Percentiles rank a stretch among this genome's conserved stretches.
Conservation (phyloP, 2,329 filamentous ascomycete genomes). For the Verticillium isaacii region DNA sequence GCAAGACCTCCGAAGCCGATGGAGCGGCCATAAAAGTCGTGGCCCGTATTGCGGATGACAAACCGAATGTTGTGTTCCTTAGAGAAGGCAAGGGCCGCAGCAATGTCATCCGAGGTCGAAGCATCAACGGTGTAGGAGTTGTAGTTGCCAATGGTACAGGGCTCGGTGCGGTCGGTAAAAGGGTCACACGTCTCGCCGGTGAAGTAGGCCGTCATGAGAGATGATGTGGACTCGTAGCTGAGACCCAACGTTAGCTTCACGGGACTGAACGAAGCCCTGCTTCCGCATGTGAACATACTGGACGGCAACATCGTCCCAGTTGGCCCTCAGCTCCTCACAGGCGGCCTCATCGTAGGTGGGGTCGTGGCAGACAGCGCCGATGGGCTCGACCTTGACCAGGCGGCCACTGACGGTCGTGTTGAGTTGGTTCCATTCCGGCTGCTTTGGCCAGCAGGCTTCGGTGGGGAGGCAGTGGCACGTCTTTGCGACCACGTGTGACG, state of each 20-base stretch:
- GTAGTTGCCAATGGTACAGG: conserved; percentile 28
- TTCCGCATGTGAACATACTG: neutral
- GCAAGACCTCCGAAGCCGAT: conserved; percentile 27
- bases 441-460: neutral
- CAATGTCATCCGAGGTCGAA: conserved; percentile 1
- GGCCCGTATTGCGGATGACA: conserved; percentile 43
- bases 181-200: conserved; percentile 20
- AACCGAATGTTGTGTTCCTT: conserved; percentile 35
- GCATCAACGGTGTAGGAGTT: conserved; percentile 15
- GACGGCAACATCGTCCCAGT: conserved; percentile 13
- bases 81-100: conserved; percentile 27
- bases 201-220: conserved; percentile 23
- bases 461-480: neutral
- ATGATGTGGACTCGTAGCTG: conserved; percentile 20
- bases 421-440: conserved; percentile 30
- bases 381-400: conserved; percentile 37
- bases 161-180: conserved; percentile 25
- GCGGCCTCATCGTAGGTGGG: conserved; percentile 28
- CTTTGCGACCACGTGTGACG: neutral
- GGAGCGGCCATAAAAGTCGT: conserved; percentile 32
- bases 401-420: conserved; percentile 38
- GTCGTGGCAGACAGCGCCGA: conserved; percentile 41
- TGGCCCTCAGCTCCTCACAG: conserved; percentile 27
- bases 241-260: neutral
- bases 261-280: neutral